A percentile compares a stretch with the other conserved stretches of the same genome.
These are phyloP conservation scores for Talaromyces amestolkiae DNA, from an alignment of 2,329 filamentous ascomycete genomes.

Conservation along the genomic window DNA sequence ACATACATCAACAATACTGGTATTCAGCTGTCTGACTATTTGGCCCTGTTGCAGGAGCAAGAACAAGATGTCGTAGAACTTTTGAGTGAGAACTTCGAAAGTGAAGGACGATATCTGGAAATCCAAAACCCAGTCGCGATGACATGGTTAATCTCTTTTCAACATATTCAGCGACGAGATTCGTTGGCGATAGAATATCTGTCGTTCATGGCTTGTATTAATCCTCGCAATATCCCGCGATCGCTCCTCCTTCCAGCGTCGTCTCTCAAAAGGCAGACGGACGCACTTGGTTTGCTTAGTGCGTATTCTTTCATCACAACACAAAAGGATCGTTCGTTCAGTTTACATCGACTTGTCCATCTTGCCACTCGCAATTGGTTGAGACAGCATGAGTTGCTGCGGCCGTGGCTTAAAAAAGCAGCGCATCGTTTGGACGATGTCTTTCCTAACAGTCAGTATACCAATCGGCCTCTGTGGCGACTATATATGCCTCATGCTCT, in stretches of 20 bases:
- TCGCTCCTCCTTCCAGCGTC: background rate
- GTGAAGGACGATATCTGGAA: background rate
- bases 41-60: background rate
- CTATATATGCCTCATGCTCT: slow-evolving; percentile 25
- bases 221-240: background rate
- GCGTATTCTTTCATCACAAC: background rate
- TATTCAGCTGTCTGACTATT: background rate
- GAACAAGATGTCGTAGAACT: background rate
- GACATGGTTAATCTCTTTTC: background rate
- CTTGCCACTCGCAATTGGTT: slow-evolving; percentile 36
- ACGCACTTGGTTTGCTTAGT: background rate
- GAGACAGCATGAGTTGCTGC: slow-evolving; percentile 21
- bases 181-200: background rate
- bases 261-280: background rate
- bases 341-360: slow-evolving; percentile 30
- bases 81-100: background rate
- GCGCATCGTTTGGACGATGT: slow-evolving; percentile 12
- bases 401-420: slow-evolving; percentile 10
- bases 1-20: background rate
- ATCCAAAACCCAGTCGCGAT: background rate
- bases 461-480: slow-evolving; percentile 20
- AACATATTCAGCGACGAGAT: background rate
- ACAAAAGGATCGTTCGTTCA: background rate
- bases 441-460: slow-evolving; percentile 22
- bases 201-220: background rate